Evolutionary conservation across 257 asterid genomes (phyloP).

Genomic region (Solanum chmielewskii): DNA sequence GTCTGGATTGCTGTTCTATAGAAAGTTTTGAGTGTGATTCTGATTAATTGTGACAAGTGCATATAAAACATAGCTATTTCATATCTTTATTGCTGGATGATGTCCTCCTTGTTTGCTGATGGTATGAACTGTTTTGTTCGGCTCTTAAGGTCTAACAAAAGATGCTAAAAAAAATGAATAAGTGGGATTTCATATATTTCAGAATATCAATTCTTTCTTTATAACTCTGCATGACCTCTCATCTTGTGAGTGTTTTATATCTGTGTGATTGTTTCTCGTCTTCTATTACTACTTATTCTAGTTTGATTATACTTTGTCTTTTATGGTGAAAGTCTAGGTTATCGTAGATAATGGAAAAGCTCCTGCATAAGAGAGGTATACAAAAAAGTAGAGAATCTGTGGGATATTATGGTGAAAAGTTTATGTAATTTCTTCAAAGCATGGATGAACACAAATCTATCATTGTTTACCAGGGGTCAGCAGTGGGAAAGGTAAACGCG

Average conservation of each 20-base stretch:
- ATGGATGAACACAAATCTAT: neutral
- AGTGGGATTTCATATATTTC: neutral
- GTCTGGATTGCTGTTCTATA: neutral
- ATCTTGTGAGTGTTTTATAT: neutral
- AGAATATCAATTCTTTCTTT: neutral
- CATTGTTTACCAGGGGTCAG: conserved; percentile 33
- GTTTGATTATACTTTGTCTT: neutral
- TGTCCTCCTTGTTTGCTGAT: neutral
- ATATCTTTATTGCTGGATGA: neutral
- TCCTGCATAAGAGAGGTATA: neutral
- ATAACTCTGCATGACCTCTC: neutral
- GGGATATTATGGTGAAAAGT: neutral
- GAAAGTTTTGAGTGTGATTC: neutral
- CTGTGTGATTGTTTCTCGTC: neutral
- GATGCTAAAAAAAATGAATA: neutral
- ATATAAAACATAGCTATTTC: neutral
- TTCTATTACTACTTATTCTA: neutral
- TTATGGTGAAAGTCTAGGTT: neutral
- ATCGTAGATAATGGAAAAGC: neutral
- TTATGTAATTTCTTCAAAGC: neutral
- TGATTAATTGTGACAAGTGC: neutral
- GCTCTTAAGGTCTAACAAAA: neutral
- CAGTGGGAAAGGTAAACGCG: conserved; percentile 27
- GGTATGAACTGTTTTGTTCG: neutral
- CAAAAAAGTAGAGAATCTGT: neutral